Conservation (phyloP, 2,329 filamentous ascomycete species). For the Aschersonia sp. region DNA sequence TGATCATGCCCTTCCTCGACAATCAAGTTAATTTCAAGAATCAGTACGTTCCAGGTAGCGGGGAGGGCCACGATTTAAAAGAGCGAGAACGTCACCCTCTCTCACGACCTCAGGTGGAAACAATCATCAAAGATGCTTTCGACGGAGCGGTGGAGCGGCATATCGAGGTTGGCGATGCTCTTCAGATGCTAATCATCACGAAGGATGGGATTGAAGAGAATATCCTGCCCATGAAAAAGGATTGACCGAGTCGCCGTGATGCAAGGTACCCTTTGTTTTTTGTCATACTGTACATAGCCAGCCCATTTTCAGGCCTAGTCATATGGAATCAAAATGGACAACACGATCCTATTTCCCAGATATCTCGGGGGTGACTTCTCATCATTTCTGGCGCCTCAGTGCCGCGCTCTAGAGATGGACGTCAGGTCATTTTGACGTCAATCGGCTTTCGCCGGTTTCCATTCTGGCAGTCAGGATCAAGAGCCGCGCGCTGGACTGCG, state of each 20-base stretch:
- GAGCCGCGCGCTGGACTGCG: no score
- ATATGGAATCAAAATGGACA: background rate
- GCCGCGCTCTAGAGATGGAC: no score
- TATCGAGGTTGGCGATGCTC: slow-evolving; percentile 92
- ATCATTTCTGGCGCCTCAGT: no score
- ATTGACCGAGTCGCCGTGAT: slow-evolving; percentile 37
- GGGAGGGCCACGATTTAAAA: slow-evolving; percentile 66
- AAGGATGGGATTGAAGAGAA: slow-evolving; percentile 78
- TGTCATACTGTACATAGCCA: background rate
- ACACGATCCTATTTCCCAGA: no score
- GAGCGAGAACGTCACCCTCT: slow-evolving; percentile 58
- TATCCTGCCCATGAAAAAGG: slow-evolving; percentile 74
- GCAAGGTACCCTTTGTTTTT: background rate
- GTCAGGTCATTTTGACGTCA: no score
- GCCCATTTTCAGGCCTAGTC: background rate
- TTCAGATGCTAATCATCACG: slow-evolving; percentile 93
- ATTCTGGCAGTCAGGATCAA: no score
- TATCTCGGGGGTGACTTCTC: no score
- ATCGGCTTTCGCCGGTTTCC: no score
- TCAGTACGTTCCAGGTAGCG: slow-evolving; percentile 81
- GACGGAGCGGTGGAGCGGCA: slow-evolving; percentile 96
- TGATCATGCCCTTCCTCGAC: slow-evolving; percentile 98
- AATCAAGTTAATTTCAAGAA: slow-evolving; percentile 99
- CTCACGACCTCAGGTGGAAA: slow-evolving; percentile 59
- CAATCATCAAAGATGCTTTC: slow-evolving; percentile 91